Percentiles rank a stretch among this genome's conserved stretches.
phyloP scores from a whole-genome alignment of 768 basidiomycete species.

The Leccinum broughii region DNA sequence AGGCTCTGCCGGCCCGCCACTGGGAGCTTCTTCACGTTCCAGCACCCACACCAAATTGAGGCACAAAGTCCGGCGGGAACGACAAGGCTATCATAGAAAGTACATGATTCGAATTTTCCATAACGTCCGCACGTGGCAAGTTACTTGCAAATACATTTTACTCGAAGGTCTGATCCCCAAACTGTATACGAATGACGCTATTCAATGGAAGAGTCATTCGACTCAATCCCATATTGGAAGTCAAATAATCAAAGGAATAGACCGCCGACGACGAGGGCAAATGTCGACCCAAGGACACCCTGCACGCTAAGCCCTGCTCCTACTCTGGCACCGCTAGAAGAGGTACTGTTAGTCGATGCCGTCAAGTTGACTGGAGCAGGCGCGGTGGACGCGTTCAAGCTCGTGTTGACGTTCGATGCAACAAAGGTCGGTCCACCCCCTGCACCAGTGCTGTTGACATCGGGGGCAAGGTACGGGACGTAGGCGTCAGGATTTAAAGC shows the following conservation, averaged over 20 bases:
- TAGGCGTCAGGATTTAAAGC: constrained; percentile 42
- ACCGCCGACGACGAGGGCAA: constrained; percentile 4
- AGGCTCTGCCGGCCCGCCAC: no score
- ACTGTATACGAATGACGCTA: neutral
- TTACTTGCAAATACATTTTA: neutral
- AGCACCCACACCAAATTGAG: no score
- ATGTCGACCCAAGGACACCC: constrained; percentile 10
- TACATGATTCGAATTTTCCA: no score
- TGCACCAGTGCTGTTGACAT: constrained; percentile 38
- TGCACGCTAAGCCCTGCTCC: constrained; percentile 4
- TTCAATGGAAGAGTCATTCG: neutral
- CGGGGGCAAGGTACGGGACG: constrained; percentile 47
- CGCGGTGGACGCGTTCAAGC: constrained; percentile 34
- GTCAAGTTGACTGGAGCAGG: constrained; percentile 44
- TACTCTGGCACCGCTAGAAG: constrained; percentile 1
- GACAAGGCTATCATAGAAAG: no score
- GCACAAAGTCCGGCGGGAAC: no score
- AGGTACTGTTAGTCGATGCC: neutral
- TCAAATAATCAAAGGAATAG: constrained; percentile 10
- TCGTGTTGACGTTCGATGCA: constrained; percentile 34
- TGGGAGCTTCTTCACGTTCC: no score
- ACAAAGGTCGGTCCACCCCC: constrained; percentile 45
- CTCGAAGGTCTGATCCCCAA: neutral
- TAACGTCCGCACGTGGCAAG: neutral
- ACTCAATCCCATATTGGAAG: neutral